phyloP scores from a whole-genome alignment of 208 protist genomes.

The Leishmania aethiopica region DNA sequence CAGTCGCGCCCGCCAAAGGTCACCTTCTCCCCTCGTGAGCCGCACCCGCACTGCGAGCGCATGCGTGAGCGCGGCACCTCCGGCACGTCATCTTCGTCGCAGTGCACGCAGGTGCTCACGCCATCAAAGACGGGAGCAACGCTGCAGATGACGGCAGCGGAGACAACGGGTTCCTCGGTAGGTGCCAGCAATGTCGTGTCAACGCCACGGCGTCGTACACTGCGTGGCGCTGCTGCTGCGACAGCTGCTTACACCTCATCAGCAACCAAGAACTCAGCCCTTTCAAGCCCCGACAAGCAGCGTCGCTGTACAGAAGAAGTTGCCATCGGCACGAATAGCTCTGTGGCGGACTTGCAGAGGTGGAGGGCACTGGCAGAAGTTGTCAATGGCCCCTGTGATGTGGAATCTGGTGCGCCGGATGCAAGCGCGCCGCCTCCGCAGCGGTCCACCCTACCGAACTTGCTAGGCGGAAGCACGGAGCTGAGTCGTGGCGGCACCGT shows the following conservation, averaged over 20 bases:
- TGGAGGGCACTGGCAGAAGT: not conserved
- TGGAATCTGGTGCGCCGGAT: not conserved
- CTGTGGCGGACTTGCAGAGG: not conserved
- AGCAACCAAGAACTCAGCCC: not conserved
- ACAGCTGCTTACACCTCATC: not conserved
- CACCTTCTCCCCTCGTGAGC: not conserved
- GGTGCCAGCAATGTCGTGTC: not conserved
- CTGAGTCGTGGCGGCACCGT: constrained; percentile 1
- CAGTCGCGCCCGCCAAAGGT: not conserved
- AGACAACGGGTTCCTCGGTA: not conserved
- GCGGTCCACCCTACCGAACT: not conserved
- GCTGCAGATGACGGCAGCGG: not conserved
- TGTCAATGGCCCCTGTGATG: not conserved
- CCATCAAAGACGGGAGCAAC: not conserved
- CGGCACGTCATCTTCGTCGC: not conserved
- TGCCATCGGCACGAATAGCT: not conserved
- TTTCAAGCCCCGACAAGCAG: not conserved
- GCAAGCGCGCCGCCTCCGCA: not conserved
- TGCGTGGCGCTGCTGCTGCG: constrained; percentile 10
- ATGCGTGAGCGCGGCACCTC: not conserved
- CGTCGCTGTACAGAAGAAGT: not conserved
- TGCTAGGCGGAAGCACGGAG: constrained; percentile 12
- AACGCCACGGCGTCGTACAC: constrained; percentile 29
- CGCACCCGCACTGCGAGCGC: not conserved
- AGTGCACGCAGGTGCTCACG: not conserved